Base-by-base conservation (phyloP, 2,329 filamentous ascomycete genomes). In the Pestalotiopsis sp. region DNA sequence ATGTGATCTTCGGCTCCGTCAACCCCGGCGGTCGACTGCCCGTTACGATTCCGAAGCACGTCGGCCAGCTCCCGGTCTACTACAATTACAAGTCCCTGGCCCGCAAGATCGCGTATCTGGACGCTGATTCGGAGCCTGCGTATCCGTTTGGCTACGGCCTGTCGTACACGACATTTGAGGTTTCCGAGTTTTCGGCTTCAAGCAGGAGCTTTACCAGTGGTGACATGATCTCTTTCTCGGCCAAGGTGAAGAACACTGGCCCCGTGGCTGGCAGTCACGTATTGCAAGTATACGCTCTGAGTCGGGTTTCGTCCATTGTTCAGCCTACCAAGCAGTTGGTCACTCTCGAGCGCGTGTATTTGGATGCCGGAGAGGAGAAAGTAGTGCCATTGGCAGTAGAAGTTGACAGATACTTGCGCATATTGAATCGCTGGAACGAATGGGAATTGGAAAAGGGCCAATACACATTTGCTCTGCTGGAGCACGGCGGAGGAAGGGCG, bases 271-370 rank as follows among this genome's bases (percentile, higher is more conserved):
- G 81, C 3, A 80, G 78, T 48, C 79, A 81, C 68, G 80, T 82
- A 1, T 74, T 75, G 38, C 80, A 83, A 66, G 75, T 82, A 3
- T 84, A 84, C 67, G 71, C 79, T 4, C 71, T 84, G 3, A 75
- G 75, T 30, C 78, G 81, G 1, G 73, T 81, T 1, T 80, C 78
- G 1, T 75, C 77, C 2, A 79, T 82, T 20, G 78, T 80, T 14
- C 81, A 81, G 69, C 80, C 82, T 0, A 76, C 81, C 1, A 80
- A 76, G 67, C 82, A 84, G 70, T 76, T 84, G 4, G 78, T 83
- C 4, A 79, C 81, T 9, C 83, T 84, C 67, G 69, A 74, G 38
- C 73, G 81, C 1, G 75, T 81, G 1, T 80, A 83, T 66, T 68
- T 84, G 14, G 73, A 71, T 0, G 68, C 75, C 1, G 77, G 78